Base-by-base conservation (phyloP, 768 basidiomycete species). In the Piloderma croceum region DNA sequence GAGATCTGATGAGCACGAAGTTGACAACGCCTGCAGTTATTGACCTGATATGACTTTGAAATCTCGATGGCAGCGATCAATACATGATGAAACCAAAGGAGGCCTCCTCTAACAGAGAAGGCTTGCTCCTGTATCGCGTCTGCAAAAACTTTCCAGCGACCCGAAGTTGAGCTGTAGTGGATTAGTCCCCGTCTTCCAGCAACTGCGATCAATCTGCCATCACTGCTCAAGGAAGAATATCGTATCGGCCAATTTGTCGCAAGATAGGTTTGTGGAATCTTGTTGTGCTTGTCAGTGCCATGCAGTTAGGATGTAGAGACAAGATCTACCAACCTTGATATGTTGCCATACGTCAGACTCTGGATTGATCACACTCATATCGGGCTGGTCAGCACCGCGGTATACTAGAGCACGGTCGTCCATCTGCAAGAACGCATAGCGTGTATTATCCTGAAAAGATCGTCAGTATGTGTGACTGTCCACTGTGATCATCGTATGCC, bases 291-390 rank as follows among this genome's bases (percentile, higher is more conserved):
- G 10, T 38, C 31, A 15, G 24, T 21, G 12, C 22, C 10, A 32
- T 6, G n/a, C 33, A 10, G 7, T 34, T 36, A 3, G 18, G 34
- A n/a, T 24, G 18, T 6, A 5, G 32, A 10, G 35, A 9, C 23
- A 35, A 24, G 37, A 17, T 12, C 13, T 15, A 51, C 49, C 37
- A 48, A 77, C 90, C 76, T 93, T 94, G 60, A 97, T 85, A 63
- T 88, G 86, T 51, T 98, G 91, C 93, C 94, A 98, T 13, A 97
- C 93, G 53, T 97, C 93, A 3, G 90, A 90, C 58, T 94, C 92
- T 12, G 93, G 92, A 56, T 97, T 97, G 54, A 98, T 96, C 42
- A 99, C 83, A 56, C 90, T 94, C 83, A 96, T 85, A 57, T 97
- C 93, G 5, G 94, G 93, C 58, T 97, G 93, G 59, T 97, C 94